Evolutionary conservation across 805 yeast species (phyloP), one percentile per base, ranked within the genome.

Genomic region (Wickerhamiella hasegawae): DNA sequence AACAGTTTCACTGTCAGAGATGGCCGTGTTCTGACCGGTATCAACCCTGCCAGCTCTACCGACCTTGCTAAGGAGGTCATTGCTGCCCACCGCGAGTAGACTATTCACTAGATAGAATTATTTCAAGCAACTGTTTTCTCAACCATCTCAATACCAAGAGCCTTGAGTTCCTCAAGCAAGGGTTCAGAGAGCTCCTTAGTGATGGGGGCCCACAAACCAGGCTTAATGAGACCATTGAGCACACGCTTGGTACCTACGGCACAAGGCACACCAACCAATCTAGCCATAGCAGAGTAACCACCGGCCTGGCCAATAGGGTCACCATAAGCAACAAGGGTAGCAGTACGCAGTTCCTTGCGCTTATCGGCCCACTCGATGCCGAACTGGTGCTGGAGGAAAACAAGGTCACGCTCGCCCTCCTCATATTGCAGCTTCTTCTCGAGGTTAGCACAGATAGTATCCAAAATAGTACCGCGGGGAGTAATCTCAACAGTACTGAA

Each of bases 321-420:
- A 65, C 98, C 98, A 61, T 81, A 82, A 60, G 84, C 94, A 25
- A 85, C 87, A 55, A 90, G 67, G 40, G 98, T 90, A 16, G 96
- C 80, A 39, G 97, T 85, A 70, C 97, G 84, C 43, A 77, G 71
- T 66, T 90, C 97, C 37, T 69, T 71, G 45, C 73, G 60, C 47
- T 97, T 97, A 53, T 90, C 90, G 38, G 87, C 84, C 87, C 94
- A 82, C 63, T 80, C 90, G 49, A 90, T 83, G 49, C 94, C 96
- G 54, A 90, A 90, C 69, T 85, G 87, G 72, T 90, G 98, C 69
- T 90, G 98, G 55, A 90, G 70, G 52, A 79, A 73, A 45, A 90
- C 95, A 59, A 87, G 65, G 60, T 90, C 98, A 60, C 95, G 79
- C 71, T 90, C 98, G 46, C 81, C 87, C 54, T 77, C 76, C 60